Percentiles rank a stretch among this genome's conserved stretches.
Evolutionary conservation across 345 rosid genomes (phyloP).

Genomic region (Hibiscus mutabilis): DNA sequence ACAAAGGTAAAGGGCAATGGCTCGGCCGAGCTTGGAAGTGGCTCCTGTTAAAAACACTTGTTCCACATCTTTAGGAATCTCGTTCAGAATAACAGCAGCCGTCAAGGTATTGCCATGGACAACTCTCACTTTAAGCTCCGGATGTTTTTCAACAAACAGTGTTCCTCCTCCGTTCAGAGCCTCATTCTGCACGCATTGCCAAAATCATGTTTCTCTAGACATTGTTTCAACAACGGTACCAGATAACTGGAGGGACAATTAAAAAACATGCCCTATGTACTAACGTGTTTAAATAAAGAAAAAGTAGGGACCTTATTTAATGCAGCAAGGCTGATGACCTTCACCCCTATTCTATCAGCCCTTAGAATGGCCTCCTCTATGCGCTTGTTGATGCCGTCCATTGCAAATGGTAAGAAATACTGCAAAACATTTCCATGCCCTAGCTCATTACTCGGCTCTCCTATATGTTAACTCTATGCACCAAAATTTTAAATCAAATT

Average conservation of each 20-base stretch:
- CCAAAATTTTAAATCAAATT: neutral
- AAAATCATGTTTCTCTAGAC: neutral
- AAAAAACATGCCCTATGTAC: too few species aligned
- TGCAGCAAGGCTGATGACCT: constrained; percentile 97
- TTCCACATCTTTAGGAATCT: constrained; percentile 56
- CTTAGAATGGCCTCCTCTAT: constrained; percentile 76
- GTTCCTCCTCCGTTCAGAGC: constrained; percentile 95
- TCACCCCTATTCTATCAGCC: constrained; percentile 78
- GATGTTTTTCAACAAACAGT: constrained; percentile 76
- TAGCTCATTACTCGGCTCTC: neutral
- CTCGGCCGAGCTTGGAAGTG: constrained; percentile 97
- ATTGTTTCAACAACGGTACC: neutral
- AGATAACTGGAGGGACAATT: too few species aligned
- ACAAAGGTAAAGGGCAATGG: constrained; percentile 91
- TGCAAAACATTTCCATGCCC: constrained; percentile 21
- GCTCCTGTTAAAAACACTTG: constrained; percentile 95
- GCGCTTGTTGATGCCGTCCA: constrained; percentile 66
- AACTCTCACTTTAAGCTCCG: constrained; percentile 69
- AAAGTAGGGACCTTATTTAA: constrained; percentile 53
- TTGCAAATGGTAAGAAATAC: constrained; percentile 96
- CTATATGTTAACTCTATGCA: neutral
- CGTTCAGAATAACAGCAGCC: constrained; percentile 88
- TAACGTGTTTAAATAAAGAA: too few species aligned
- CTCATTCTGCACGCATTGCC: constrained; percentile 57
- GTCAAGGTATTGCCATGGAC: constrained; percentile 99